Evolutionary conservation across 2,329 filamentous ascomycete species (phyloP), one percentile per base, ranked within the genome.

Genomic region (Claviceps spartinae): DNA sequence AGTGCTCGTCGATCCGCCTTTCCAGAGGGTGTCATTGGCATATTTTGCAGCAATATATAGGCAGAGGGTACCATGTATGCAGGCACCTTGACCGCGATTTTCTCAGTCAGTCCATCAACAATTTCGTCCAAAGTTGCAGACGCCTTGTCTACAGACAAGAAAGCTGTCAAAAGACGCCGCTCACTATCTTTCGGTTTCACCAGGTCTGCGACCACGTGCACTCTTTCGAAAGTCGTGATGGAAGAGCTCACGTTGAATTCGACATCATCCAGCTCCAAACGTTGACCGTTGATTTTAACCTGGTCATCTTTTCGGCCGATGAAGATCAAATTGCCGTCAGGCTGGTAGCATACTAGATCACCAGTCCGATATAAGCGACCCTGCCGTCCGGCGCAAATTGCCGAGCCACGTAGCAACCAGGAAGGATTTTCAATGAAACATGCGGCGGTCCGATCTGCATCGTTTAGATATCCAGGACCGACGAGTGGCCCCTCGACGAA

Each of bases 201-300:
- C 43, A 47, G 20, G 22, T 51, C 49, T 36, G 37, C 49, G 20
- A 47, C 49, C 14, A 51, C 49, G n/a, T 37, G 43, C 26, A 30
- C 16, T 30, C 42, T 40, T 18, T 22, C 7, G 11, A 22, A 11
- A 16, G 36, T 5, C 14, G 9, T 41, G 36, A 51, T 42, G 13
- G 26, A 20, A 30, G 43, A 40, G 37, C 34, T 22, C 22, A 51
- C 42, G 26, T 49, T 20, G 18, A 30, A 37, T 22, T 54, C 56
- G 3, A 56, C 49, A 20, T 51, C 54, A 37, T 38, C 52, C 13
- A 54, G 49, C 48, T 57, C 56, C 13, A 57, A 45, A 1, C 56
- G 54, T 41, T 57, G 56, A 44, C 81, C 79, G n/a, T 70, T 68
- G 13, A 81, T 62, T 57, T 81, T 81, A 40, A 80, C 69, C 58